Evolutionary conservation across 2,329 filamentous ascomycete species (phyloP).

Genomic region (Neobulgaria alba): DNA sequence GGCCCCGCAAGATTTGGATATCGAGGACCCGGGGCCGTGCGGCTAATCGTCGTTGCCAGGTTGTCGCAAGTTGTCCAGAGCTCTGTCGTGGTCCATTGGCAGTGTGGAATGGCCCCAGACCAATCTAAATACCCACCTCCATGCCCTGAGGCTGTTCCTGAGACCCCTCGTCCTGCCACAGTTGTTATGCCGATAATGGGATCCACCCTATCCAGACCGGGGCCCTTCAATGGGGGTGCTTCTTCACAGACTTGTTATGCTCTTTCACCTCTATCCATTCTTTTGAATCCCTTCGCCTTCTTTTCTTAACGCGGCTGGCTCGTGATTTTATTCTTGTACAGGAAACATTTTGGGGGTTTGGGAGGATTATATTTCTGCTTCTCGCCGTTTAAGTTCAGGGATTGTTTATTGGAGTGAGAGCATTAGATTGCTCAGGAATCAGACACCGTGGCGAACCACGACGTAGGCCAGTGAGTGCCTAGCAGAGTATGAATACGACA

Average conservation of each 20-base stretch:
- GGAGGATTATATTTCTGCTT: too few relatives aligned
- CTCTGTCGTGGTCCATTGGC: too few relatives aligned
- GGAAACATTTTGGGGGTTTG: too few relatives aligned
- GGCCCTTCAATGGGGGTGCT: constrained; percentile 1
- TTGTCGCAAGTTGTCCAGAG: too few relatives aligned
- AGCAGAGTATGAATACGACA: constrained; percentile 25
- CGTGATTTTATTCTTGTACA: constrained; percentile 25
- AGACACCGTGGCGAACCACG: constrained; percentile 19
- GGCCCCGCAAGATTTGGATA: too few relatives aligned
- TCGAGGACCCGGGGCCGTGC: too few relatives aligned
- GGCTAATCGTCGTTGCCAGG: too few relatives aligned
- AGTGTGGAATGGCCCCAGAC: too few relatives aligned
- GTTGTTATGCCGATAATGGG: constrained; percentile 4
- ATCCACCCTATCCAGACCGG: constrained; percentile 6
- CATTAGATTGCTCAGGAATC: too few relatives aligned
- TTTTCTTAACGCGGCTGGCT: constrained; percentile 27
- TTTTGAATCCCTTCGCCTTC: constrained; percentile 13
- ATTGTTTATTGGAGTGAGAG: too few relatives aligned
- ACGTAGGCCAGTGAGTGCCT: constrained; percentile 13
- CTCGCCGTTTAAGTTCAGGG: too few relatives aligned
- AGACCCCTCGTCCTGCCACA: neutral
- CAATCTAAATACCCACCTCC: too few relatives aligned
- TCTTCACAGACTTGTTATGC: constrained; percentile 6
- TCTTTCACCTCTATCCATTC: constrained; percentile 15
- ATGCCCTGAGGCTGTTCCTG: constrained; percentile 1